A percentile compares a stretch with the other conserved stretches of the same genome.
These are phyloP conservation scores for Mortierella antarctica DNA, from an alignment of 192 early-diverging fungal genomes.

Conservation along the genomic window DNA sequence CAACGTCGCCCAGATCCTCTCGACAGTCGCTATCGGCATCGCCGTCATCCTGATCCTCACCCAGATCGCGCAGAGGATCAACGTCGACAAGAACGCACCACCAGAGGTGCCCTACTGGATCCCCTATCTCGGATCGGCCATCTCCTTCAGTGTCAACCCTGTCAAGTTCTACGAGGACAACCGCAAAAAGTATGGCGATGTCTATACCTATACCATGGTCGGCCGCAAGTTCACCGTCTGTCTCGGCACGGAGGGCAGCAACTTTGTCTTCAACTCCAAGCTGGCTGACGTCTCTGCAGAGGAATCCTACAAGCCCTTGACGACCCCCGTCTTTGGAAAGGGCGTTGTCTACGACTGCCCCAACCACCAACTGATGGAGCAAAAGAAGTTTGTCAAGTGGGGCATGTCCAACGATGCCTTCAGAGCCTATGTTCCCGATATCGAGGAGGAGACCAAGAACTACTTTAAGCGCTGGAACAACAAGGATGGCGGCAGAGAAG, in stretches of 20 bases:
- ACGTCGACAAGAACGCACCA: slow-evolving; percentile 66
- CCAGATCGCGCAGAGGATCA: slow-evolving; percentile 42
- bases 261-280: slow-evolving; percentile 97
- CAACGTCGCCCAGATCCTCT: slow-evolving; percentile 49
- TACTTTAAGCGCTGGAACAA: slow-evolving; percentile 80
- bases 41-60: slow-evolving; percentile 39
- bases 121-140: slow-evolving; percentile 89
- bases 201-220: slow-evolving; percentile 94
- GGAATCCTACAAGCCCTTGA: slow-evolving; percentile 92
- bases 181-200: slow-evolving; percentile 88
- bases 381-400: slow-evolving; percentile 98
- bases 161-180: slow-evolving; percentile 87
- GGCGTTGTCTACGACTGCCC: slow-evolving; percentile 97
- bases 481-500: slow-evolving; percentile 64
- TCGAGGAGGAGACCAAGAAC: slow-evolving; percentile 81
- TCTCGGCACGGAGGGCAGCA: slow-evolving; percentile 92
- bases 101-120: slow-evolving; percentile 80
- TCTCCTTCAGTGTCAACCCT: slow-evolving; percentile 90
- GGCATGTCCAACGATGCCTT: slow-evolving; percentile 89
- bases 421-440: slow-evolving; percentile 87
- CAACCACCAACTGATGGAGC: slow-evolving; percentile 95
- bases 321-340: slow-evolving; percentile 93
- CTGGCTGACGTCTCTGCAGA: slow-evolving; percentile 88
- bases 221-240: slow-evolving; percentile 91
- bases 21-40: slow-evolving; percentile 43